Conservation (phyloP, 2,329 filamentous ascomycete genomes). For the Tympanopsis confertula region DNA sequence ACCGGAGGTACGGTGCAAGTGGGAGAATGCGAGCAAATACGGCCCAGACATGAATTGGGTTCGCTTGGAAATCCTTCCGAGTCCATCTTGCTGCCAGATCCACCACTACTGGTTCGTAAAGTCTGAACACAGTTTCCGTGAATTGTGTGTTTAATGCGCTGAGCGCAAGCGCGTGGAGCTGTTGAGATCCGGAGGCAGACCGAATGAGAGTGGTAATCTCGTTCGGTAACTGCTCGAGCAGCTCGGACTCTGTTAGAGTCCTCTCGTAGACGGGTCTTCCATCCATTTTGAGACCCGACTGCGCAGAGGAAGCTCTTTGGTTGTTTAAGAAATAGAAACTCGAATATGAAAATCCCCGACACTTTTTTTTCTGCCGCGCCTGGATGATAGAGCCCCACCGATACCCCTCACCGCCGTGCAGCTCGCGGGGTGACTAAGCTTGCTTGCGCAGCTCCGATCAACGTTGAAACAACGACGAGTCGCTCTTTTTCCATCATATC, state of each 20-base stretch:
- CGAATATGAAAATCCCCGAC: no score
- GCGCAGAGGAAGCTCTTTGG: no score
- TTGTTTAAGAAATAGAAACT: no score
- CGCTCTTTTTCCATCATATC: no score
- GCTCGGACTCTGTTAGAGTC: neutral
- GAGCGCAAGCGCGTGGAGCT: constrained; percentile 34
- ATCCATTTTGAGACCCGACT: constrained; percentile 1
- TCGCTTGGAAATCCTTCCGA: constrained; percentile 15
- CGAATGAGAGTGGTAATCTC: constrained; percentile 34
- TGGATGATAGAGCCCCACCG: no score
- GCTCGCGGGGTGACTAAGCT: no score
- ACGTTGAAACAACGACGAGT: no score
- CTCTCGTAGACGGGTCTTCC: constrained; percentile 1
- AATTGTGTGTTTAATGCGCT: constrained; percentile 33
- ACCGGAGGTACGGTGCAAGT: constrained; percentile 39
- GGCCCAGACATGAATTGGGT: constrained; percentile 25
- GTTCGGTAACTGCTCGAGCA: constrained; percentile 28
- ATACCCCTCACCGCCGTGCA: no score
- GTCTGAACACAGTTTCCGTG: constrained; percentile 38
- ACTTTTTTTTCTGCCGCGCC: no score
- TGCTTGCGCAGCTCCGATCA: no score
- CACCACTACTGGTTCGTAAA: constrained; percentile 40
- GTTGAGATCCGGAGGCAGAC: constrained; percentile 28
- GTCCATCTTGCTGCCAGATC: constrained; percentile 46
- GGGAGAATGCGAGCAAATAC: constrained; percentile 43